Conservation (phyloP, 352 stramenopile species). For the Globisporangium radiosum region DNA sequence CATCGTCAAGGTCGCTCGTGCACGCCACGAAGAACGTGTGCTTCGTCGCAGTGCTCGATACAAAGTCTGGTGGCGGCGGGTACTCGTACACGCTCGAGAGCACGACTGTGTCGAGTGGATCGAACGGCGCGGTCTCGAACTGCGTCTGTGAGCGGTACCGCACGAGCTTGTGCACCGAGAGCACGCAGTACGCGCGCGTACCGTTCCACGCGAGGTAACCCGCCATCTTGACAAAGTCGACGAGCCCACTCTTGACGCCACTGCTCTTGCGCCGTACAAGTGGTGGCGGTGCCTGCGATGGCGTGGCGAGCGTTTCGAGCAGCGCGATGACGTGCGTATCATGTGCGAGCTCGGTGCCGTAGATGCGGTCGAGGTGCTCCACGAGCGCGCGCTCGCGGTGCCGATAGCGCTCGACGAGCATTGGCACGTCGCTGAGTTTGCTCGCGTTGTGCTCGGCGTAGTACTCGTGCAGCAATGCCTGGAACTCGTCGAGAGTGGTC, state of each 20-base stretch:
- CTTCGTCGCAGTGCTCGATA: constrained; percentile 1
- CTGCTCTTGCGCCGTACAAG: constrained; percentile 16
- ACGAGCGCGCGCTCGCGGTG: constrained; percentile 45
- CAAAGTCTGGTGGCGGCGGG: constrained; percentile 14
- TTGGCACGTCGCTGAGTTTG: constrained; percentile 53
- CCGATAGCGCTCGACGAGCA: constrained; percentile 44
- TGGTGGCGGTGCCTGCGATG: background rate
- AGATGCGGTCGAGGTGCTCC: constrained; percentile 62
- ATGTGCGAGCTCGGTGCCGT: constrained; percentile 34
- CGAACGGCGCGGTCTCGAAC: constrained; percentile 32
- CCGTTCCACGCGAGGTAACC: constrained; percentile 37
- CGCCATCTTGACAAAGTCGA: constrained; percentile 35
- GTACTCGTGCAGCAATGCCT: constrained; percentile 35
- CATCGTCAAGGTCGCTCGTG: background rate
- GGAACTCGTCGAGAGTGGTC: constrained; percentile 14
- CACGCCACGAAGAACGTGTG: constrained; percentile 15
- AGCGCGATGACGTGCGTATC: constrained; percentile 26
- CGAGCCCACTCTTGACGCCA: constrained; percentile 27
- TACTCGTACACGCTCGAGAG: constrained; percentile 42
- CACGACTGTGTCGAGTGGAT: constrained; percentile 27
- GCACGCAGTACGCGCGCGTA: constrained; percentile 30
- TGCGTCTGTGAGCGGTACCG: constrained; percentile 33
- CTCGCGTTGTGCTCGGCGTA: constrained; percentile 54
- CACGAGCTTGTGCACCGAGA: constrained; percentile 50
- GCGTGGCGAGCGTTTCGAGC: constrained; percentile 17